Percentiles rank a stretch among this genome's conserved stretches.
phyloP scores from a whole-genome alignment of 1,139 yeast genomes.

The Debaryomyces subglobosus region DNA sequence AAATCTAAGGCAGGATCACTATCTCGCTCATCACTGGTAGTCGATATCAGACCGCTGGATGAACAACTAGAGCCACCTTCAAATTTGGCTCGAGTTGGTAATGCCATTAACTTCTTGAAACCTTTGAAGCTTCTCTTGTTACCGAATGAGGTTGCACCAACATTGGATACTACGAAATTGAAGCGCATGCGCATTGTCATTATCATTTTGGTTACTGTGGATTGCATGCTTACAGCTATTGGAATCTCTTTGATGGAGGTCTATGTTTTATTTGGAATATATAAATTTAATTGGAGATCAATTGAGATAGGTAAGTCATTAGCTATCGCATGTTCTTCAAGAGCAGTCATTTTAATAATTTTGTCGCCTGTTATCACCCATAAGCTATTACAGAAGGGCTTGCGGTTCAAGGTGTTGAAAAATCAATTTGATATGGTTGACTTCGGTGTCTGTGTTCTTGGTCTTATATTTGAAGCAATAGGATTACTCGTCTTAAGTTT shows the following conservation, averaged over 20 bases:
- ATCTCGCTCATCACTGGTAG: constrained; percentile 7
- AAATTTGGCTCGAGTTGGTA: neutral
- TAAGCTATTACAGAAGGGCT: constrained; percentile 25
- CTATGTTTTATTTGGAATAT: constrained; percentile 60
- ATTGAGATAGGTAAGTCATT: constrained; percentile 61
- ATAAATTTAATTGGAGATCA: constrained; percentile 60
- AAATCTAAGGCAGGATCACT: constrained; percentile 45
- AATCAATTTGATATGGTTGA: constrained; percentile 59
- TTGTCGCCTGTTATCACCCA: constrained; percentile 39
- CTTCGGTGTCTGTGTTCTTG: constrained; percentile 35
- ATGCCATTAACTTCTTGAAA: constrained; percentile 30
- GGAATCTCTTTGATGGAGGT: constrained; percentile 48
- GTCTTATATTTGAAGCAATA: constrained; percentile 39
- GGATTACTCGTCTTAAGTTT: constrained; percentile 39
- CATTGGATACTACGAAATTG: neutral
- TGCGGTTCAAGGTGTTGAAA: constrained; percentile 39
- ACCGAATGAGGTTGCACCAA: constrained; percentile 28
- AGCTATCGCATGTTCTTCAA: constrained; percentile 53
- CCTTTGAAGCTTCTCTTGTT: constrained; percentile 50
- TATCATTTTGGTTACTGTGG: constrained; percentile 48
- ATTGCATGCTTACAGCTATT: constrained; percentile 43
- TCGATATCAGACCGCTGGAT: neutral
- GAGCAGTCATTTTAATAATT: constrained; percentile 36
- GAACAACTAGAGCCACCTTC: neutral
- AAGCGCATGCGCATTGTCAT: constrained; percentile 32